These are phyloP conservation scores for Aspergillus conjunctus DNA, from an alignment of 495 filamentous ascomycete genomes.

Conservation along the genomic window DNA sequence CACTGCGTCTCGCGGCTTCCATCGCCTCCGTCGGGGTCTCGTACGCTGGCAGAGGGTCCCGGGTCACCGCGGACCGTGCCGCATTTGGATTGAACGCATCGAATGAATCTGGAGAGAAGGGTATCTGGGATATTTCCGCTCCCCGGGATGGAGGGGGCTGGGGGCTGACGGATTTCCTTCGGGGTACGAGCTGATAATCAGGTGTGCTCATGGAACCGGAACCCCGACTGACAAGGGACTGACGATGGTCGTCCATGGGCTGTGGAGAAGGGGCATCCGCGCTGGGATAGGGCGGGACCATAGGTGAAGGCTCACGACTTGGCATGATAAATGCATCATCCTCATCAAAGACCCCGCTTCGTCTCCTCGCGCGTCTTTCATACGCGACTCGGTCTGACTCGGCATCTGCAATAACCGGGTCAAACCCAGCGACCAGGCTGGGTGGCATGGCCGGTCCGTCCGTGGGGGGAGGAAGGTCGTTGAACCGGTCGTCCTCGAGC, in stretches of 20 bases:
- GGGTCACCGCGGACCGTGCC: slow-evolving; percentile 33
- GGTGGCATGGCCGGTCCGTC: slow-evolving; percentile 57
- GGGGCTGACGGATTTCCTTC: slow-evolving; percentile 2
- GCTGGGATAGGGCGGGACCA: slow-evolving; percentile 33
- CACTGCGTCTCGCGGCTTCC: slow-evolving; percentile 39
- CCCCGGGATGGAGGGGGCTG: slow-evolving; percentile 17
- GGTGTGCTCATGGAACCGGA: slow-evolving; percentile 18
- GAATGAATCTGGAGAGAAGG: slow-evolving; percentile 88
- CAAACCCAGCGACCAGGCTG: slow-evolving; percentile 71
- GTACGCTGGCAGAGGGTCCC: slow-evolving; percentile 42
- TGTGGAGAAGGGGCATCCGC: slow-evolving; percentile 41
- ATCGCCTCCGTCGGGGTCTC: slow-evolving; percentile 46
- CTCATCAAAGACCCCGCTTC: slow-evolving; percentile 37
- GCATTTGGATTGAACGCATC: slow-evolving; percentile 47
- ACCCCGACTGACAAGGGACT: slow-evolving; percentile 13
- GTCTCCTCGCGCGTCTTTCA: slow-evolving; percentile 31
- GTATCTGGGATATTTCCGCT: slow-evolving; percentile 57
- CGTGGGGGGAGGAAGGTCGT: slow-evolving; percentile 36
- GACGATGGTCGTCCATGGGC: slow-evolving; percentile 29
- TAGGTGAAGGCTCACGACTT: slow-evolving; percentile 27
- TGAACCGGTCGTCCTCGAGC: slow-evolving; percentile 20
- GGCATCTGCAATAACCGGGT: slow-evolving; percentile 58
- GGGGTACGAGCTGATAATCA: slow-evolving; percentile 18
- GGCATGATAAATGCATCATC: slow-evolving; percentile 33
- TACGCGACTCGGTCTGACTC: slow-evolving; percentile 48